Evolutionary conservation across 2,329 filamentous ascomycete genomes (phyloP).

Genomic region (Passalora sequoiae): DNA sequence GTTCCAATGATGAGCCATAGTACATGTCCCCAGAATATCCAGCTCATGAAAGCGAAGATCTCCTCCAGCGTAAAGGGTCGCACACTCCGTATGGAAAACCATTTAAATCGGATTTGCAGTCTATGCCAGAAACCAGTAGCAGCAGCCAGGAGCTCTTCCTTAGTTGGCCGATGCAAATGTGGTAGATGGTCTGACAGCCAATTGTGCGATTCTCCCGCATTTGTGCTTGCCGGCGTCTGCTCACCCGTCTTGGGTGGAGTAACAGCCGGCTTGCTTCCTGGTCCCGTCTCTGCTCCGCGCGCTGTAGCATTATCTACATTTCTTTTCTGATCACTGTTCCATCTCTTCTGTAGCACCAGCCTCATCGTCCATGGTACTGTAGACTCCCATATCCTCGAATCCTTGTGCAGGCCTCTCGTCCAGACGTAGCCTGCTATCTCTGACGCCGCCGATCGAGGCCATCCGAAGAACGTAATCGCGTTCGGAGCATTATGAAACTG

Average conservation of each 20-base stretch:
- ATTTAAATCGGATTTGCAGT: conserved; percentile 88
- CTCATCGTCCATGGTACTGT: conserved; percentile 5
- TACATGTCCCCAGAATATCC: conserved; percentile 88
- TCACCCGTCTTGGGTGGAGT: conserved; percentile 20
- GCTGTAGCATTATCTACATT: conserved; percentile 9
- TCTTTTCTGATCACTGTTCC: conserved; percentile 17
- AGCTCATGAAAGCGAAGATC: conserved; percentile 91
- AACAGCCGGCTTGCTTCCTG: conserved; percentile 11
- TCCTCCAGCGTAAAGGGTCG: conserved; percentile 94
- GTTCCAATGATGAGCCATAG: conserved; percentile 96
- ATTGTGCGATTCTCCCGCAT: conserved; percentile 19
- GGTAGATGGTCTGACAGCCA: conserved; percentile 56
- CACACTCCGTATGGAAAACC: conserved; percentile 91
- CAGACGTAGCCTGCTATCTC: conserved; percentile 11
- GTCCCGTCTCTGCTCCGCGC: conserved; percentile 18
- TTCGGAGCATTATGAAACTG: conserved; percentile 19
- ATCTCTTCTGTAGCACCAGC: conserved; percentile 18
- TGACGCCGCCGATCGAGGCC: conserved; percentile 19
- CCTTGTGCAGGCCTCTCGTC: conserved; percentile 1
- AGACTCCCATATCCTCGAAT: conserved; percentile 11
- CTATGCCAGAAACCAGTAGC: conserved; percentile 91
- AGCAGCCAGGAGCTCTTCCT: conserved; percentile 86
- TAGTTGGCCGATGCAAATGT: conserved; percentile 74
- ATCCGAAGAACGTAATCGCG: conserved; percentile 17
- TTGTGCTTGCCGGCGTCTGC: conserved; percentile 12